Evolutionary conservation across 78 protist species (phyloP).

Genomic region (Guillardia theta): DNA sequence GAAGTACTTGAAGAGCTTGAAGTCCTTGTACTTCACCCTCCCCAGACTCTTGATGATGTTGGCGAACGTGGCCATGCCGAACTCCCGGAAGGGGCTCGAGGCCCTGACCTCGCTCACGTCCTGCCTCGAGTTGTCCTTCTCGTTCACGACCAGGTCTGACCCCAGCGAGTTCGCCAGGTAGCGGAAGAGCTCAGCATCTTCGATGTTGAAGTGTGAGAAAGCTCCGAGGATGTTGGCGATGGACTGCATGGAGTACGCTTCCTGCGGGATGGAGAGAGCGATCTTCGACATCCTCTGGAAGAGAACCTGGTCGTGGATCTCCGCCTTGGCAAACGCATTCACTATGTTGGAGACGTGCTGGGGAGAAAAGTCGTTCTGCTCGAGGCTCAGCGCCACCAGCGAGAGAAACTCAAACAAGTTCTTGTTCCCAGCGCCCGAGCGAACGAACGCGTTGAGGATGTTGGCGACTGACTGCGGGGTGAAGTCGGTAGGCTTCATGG

Average conservation of each 20-base stretch:
- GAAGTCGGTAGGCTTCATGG: not conserved
- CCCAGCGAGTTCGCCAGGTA: not conserved
- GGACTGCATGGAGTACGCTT: not conserved
- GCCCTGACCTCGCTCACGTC: not conserved
- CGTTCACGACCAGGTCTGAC: too few species aligned
- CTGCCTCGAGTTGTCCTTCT: too few species aligned
- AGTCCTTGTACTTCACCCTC: too few species aligned
- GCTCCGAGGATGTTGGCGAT: slow-evolving; percentile 2
- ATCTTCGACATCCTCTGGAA: not conserved
- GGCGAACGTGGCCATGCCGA: too few species aligned
- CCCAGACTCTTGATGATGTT: too few species aligned
- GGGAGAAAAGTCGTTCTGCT: not conserved
- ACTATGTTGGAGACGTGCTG: slow-evolving; percentile 32
- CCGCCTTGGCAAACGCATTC: not conserved
- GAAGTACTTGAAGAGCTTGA: too few species aligned
- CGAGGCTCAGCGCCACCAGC: not conserved
- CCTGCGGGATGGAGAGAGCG: not conserved
- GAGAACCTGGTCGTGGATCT: not conserved
- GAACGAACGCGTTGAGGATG: not conserved
- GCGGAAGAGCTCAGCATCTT: not conserved
- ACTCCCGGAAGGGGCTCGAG: not conserved
- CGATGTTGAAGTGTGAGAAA: not conserved
- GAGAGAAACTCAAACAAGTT: not conserved
- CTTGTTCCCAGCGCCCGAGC: not conserved
- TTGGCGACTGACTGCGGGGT: not conserved